Percentiles rank a stretch among this genome's conserved stretches.
Evolutionary conservation across 2,329 filamentous ascomycete species (phyloP).

Genomic region (Trichoderma sp.): DNA sequence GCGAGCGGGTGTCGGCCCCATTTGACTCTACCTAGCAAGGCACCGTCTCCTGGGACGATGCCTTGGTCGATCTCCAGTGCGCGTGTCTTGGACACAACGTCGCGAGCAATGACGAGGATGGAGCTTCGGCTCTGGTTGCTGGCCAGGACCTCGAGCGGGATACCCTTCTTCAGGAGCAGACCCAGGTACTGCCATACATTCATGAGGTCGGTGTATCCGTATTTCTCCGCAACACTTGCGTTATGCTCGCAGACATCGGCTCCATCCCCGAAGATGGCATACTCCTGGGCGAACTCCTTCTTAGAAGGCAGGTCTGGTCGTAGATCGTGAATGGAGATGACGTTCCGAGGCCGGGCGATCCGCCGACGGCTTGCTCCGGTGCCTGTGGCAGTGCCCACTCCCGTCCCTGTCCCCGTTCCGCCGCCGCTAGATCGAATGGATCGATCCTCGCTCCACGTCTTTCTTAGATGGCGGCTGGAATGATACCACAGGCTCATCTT

Average conservation of each 20-base stretch:
- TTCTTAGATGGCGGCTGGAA: slow-evolving; percentile 54
- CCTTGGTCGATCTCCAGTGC: slow-evolving; percentile 26
- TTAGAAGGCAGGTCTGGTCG: slow-evolving; percentile 76
- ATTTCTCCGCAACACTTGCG: slow-evolving; percentile 71
- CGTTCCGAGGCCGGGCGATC: slow-evolving; percentile 60
- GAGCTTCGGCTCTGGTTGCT: slow-evolving; percentile 59
- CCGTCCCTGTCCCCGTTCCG: slow-evolving; percentile 56
- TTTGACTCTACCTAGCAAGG: slow-evolving; percentile 62
- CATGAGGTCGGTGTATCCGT: slow-evolving; percentile 71
- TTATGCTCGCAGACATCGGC: slow-evolving; percentile 85
- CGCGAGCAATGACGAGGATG: slow-evolving; percentile 69
- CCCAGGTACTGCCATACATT: slow-evolving; percentile 83
- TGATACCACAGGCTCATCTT: slow-evolving; percentile 61
- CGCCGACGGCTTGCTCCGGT: slow-evolving; percentile 56
- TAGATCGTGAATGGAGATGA: slow-evolving; percentile 73
- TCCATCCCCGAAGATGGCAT: slow-evolving; percentile 80
- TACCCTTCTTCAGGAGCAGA: slow-evolving; percentile 74
- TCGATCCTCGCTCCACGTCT: slow-evolving; percentile 59
- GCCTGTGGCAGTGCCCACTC: slow-evolving; percentile 51
- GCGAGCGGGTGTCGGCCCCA: slow-evolving; percentile 69
- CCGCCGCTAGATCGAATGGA: slow-evolving; percentile 62
- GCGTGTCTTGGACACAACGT: slow-evolving; percentile 51
- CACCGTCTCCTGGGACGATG: slow-evolving; percentile 27
- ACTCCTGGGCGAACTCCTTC: slow-evolving; percentile 73
- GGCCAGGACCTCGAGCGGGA: slow-evolving; percentile 67